A percentile compares a stretch with the other conserved stretches of the same genome.
Evolutionary conservation across 1,284 basidiomycete species (phyloP).

Genomic region (Coniferiporia weirii): DNA sequence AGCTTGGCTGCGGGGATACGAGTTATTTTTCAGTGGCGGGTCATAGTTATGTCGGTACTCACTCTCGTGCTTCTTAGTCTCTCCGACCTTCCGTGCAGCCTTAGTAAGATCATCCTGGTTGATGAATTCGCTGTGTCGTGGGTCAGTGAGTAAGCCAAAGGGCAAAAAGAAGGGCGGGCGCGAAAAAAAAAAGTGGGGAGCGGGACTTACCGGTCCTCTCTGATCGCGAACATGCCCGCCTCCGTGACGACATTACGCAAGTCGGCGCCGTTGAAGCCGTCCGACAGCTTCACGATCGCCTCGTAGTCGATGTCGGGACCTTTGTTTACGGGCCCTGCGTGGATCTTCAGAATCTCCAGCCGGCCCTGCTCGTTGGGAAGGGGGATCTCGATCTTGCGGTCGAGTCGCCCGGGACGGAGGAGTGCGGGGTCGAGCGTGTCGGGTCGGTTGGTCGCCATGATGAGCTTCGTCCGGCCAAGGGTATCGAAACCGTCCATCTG

Average conservation of each 20-base stretch:
- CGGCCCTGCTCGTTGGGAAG: constrained; percentile 96
- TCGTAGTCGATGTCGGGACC: constrained; percentile 94
- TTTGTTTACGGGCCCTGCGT: constrained; percentile 93
- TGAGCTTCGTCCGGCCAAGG: constrained; percentile 92
- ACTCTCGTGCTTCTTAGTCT: constrained; percentile 96
- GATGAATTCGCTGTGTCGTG: constrained; percentile 67
- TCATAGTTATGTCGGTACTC: constrained; percentile 29
- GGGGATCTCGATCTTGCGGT: constrained; percentile 98
- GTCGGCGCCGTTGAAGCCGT: constrained; percentile 94
- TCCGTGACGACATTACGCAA: constrained; percentile 96
- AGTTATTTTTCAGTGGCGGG: constrained; percentile 1
- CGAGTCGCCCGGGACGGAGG: constrained; percentile 91
- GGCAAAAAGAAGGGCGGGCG: not conserved
- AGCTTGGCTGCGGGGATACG: constrained; percentile 42
- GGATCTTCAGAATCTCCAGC: constrained; percentile 97
- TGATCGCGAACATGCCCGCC: constrained; percentile 98
- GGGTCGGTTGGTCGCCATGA: constrained; percentile 97
- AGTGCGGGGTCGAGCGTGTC: constrained; percentile 98
- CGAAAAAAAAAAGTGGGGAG: constrained; percentile 12
- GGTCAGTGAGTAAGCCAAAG: not conserved
- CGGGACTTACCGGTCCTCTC: constrained; percentile 75
- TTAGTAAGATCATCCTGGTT: constrained; percentile 96
- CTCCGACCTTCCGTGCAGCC: constrained; percentile 94
- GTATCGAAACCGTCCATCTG: constrained; percentile 99
- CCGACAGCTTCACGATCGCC: constrained; percentile 94